phyloP scores from a whole-genome alignment of 805 yeast species.

The Komagataella ulmi region DNA sequence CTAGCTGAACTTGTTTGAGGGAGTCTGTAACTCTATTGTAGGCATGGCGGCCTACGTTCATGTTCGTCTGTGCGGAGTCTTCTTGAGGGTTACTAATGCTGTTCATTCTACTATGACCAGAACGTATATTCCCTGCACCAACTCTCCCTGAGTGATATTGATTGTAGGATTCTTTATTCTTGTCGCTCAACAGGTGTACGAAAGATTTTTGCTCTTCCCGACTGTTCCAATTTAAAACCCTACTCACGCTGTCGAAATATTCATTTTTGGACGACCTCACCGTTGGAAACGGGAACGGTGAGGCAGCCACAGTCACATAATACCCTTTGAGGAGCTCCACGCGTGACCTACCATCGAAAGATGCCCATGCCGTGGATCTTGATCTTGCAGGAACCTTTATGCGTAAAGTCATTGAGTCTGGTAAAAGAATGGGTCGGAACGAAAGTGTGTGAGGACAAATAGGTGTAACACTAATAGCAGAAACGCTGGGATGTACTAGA shows the following conservation, averaged over 20 bases:
- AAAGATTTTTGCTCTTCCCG: constrained; percentile 83
- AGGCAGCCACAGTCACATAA: constrained; percentile 72
- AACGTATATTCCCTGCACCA: background rate
- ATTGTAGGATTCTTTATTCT: constrained; percentile 33
- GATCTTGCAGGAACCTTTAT: constrained; percentile 71
- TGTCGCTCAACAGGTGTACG: constrained; percentile 42
- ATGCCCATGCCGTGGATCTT: constrained; percentile 90
- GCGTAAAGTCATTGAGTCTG: constrained; percentile 81
- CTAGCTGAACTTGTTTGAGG: background rate
- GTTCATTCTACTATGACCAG: background rate
- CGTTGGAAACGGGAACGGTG: constrained; percentile 90
- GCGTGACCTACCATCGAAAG: constrained; percentile 87
- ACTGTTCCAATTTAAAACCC: constrained; percentile 88
- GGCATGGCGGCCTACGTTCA: background rate
- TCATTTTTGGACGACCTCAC: constrained; percentile 64
- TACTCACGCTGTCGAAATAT: constrained; percentile 71
- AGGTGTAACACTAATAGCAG: constrained; percentile 87
- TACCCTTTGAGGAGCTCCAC: constrained; percentile 76
- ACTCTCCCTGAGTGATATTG: constrained; percentile 7
- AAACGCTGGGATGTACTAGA: constrained; percentile 85
- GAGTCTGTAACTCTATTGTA: background rate
- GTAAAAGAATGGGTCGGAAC: constrained; percentile 82
- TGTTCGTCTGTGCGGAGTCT: background rate
- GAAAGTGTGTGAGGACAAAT: constrained; percentile 93
- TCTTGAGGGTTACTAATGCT: background rate